Evolutionary conservation across 257 asterid species (phyloP).

Genomic region (Capsicum rhomboideum): DNA sequence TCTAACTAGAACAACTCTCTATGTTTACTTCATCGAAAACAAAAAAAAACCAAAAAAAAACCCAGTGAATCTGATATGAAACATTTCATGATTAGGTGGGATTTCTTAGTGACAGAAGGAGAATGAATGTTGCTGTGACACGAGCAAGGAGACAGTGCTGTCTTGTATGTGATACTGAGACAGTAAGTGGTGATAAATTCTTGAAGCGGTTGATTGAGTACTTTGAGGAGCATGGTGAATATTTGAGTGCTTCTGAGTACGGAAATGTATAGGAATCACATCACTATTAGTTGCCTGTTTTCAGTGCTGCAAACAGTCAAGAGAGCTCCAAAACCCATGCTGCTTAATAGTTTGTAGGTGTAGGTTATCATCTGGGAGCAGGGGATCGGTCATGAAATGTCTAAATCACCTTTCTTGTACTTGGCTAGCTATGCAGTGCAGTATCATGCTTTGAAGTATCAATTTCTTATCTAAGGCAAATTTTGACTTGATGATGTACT

Average conservation of each 20-base stretch:
- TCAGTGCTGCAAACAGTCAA: neutral
- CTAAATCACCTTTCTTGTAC: neutral
- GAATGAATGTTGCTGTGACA: slow-evolving; percentile 97
- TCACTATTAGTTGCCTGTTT: neutral
- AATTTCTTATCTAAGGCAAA: neutral
- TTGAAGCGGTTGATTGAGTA: slow-evolving; percentile 75
- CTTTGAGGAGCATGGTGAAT: slow-evolving; percentile 90
- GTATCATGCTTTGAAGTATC: neutral
- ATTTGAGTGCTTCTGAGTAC: slow-evolving; percentile 89
- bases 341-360: neutral
- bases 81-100: slow-evolving; percentile 63
- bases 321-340: neutral
- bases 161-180: slow-evolving; percentile 88
- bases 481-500: neutral
- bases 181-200: slow-evolving; percentile 81
- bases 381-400: neutral
- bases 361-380: neutral
- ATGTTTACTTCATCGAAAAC: too few relatives aligned
- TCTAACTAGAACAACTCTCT: too few relatives aligned
- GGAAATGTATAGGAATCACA: slow-evolving; percentile 14
- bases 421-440: neutral
- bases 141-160: slow-evolving; percentile 96
- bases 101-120: slow-evolving; percentile 79
- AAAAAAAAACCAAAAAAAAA: too few relatives aligned
- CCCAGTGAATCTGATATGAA: neutral